Base-by-base conservation (phyloP, 2,329 filamentous ascomycete genomes). In the Fusarium sp. region DNA sequence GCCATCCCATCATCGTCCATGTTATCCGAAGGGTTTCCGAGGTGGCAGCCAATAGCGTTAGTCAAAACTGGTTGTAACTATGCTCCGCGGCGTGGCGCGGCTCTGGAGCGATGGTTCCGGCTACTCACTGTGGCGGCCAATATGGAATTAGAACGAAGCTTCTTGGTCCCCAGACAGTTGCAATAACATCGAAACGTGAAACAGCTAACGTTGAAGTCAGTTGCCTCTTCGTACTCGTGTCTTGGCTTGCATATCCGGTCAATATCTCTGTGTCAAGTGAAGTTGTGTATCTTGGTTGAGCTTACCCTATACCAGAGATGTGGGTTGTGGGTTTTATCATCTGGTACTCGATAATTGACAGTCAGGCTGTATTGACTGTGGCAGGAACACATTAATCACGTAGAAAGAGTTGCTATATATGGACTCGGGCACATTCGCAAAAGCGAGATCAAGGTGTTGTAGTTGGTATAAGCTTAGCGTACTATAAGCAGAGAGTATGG, bases 41-140 rank as follows among this genome's bases (percentile, higher is more conserved):
- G 20, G 30, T 51, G 29, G 8, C 45, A 53, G 8, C 18, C 24
- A 29, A 59, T 40, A n/a, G 42, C 25, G 45, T 14, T 14, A 15
- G 18, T 47, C 11, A 15, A 15, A 14, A 29, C 18, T 29, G 8
- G n/a, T 29, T 10, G 15, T 25, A 29, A 47, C 25, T 38, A 14
- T n/a, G 14, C 14, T 22, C 11, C 7, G 16, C 11, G 24, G 24
- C 11, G 14, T 53, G 38, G 56, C 47, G 10, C 43, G 49, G 49
- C 32, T 63, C n/a, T 38, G 60, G 60, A 47, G 32, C 34, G 22
- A 42, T 8, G 47, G 25, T 65, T 65, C 56, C 45, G 45, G 38
- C 18, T 15, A 32, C 50, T 43, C 16, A 57, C n/a, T 14, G 18
- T 50, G 34, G 30, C 52, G 47, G 14, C 16, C 9, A 30, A 40